A percentile compares a stretch with the other conserved stretches of the same genome.
These are phyloP conservation scores for Podospora anserina DNA, from an alignment of 495 filamentous ascomycete genomes.

Conservation along the genomic window DNA sequence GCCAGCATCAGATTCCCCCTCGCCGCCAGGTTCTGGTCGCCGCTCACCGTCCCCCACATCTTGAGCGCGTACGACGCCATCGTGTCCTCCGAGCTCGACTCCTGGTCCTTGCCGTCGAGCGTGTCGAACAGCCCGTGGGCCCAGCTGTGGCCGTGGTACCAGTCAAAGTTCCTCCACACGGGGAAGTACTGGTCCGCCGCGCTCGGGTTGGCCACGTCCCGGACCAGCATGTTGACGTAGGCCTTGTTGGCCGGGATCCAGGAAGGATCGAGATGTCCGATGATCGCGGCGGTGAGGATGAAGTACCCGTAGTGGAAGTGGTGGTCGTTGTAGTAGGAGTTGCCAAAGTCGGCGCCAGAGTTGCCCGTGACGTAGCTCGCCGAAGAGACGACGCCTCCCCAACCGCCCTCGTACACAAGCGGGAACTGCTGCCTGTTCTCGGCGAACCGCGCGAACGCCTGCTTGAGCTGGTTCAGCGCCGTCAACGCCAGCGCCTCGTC, in stretches of 20 bases:
- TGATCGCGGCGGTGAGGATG: constrained; percentile 81
- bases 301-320: constrained; percentile 94
- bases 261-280: constrained; percentile 70
- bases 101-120: constrained; percentile 89
- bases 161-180: constrained; percentile 83
- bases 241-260: constrained; percentile 73
- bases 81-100: constrained; percentile 87
- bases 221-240: constrained; percentile 76
- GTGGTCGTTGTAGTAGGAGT: constrained; percentile 89
- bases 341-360: constrained; percentile 71
- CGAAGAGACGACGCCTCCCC: constrained; percentile 82
- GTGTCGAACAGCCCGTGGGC: constrained; percentile 91
- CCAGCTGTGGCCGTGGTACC: constrained; percentile 95
- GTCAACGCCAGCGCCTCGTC: constrained; percentile 57
- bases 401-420: constrained; percentile 75
- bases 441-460: constrained; percentile 70
- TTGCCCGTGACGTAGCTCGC: constrained; percentile 76
- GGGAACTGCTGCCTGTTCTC: constrained; percentile 74
- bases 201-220: constrained; percentile 76
- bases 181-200: constrained; percentile 73
- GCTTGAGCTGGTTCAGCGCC: constrained; percentile 66
- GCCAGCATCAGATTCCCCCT: constrained; percentile 79
- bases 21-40: constrained; percentile 68
- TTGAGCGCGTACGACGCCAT: constrained; percentile 87
- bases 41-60: constrained; percentile 82